Evolutionary conservation across 352 stramenopile species (phyloP).

Genomic region (Globisporangium perplexum): DNA sequence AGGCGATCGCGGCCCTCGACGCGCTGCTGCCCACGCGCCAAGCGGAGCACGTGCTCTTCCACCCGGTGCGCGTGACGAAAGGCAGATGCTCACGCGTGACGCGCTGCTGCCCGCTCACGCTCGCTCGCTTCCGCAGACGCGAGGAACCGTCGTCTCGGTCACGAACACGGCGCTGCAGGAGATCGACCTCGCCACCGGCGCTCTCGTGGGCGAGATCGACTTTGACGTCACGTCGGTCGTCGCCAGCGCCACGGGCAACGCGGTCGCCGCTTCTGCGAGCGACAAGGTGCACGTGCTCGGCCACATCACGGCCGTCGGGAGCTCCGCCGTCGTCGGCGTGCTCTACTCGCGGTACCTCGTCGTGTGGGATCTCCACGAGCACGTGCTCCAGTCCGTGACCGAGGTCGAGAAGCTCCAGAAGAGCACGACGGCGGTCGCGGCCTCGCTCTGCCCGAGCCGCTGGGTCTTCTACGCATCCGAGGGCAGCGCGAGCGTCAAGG

Average conservation of each 20-base stretch:
- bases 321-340: conserved; percentile 43
- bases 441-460: conserved; percentile 44
- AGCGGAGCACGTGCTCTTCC: conserved; percentile 16
- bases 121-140: conserved; percentile 16
- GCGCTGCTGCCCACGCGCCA: conserved; percentile 3
- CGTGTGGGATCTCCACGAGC: conserved; percentile 62
- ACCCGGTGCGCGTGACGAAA: conserved; percentile 4
- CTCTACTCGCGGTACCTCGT: conserved; percentile 46
- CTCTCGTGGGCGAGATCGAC: conserved; percentile 44
- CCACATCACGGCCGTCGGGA: conserved; percentile 36
- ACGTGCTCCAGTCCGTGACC: conserved; percentile 49
- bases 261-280: neutral
- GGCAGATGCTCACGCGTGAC: too few species aligned
- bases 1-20: conserved; percentile 5
- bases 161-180: conserved; percentile 55
- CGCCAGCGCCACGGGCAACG: neutral
- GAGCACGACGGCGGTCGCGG: conserved; percentile 43
- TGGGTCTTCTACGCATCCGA: conserved; percentile 75
- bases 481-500: conserved; percentile 69
- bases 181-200: conserved; percentile 47
- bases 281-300: conserved; percentile 34
- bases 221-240: conserved; percentile 50
- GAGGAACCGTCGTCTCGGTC: conserved; percentile 43
- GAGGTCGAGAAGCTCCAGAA: conserved; percentile 65
- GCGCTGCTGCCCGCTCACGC: neutral